Evolutionary conservation across 2,329 filamentous ascomycete genomes (phyloP).

Genomic region (Periconia macrospinosa): DNA sequence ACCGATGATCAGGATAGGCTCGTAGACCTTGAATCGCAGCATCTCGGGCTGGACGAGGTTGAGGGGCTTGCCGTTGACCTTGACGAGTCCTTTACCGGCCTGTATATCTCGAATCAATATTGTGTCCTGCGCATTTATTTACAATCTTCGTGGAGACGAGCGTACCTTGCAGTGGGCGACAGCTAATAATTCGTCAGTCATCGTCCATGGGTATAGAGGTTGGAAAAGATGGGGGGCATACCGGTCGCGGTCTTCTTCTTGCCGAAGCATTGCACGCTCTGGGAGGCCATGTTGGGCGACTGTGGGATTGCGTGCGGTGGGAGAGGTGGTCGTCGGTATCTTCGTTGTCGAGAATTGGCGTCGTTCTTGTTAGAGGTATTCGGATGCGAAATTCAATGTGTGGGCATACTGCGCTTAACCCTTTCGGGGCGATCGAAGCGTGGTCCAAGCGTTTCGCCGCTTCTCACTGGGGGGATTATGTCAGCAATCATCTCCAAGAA

Average conservation of each 20-base stretch:
- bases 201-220: not conserved
- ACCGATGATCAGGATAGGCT: constrained; percentile 94
- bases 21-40: constrained; percentile 99
- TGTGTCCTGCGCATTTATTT: constrained; percentile 22
- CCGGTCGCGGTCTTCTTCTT: constrained; percentile 67
- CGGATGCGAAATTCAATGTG: not conserved
- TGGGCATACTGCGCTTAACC: constrained; percentile 1
- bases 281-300: constrained; percentile 45
- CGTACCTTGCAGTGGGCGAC: constrained; percentile 92
- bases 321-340: constrained; percentile 17
- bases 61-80: constrained; percentile 98
- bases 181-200: constrained; percentile 56
- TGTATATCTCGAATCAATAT: constrained; percentile 41
- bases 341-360: constrained; percentile 2
- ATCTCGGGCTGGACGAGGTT: constrained; percentile 93
- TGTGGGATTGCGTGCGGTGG: constrained; percentile 36
- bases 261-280: constrained; percentile 87
- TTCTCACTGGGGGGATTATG: not conserved
- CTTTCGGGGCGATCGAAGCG: not conserved
- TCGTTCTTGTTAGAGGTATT: not conserved
- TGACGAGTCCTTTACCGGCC: constrained; percentile 87
- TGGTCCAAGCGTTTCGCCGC: constrained; percentile 13
- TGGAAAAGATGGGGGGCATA: constrained; percentile 22
- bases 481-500: not conserved
- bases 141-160: constrained; percentile 17